These are phyloP conservation scores for Cordyceps cicadae DNA, from an alignment of 2,329 filamentous ascomycete genomes.

Conservation along the genomic window DNA sequence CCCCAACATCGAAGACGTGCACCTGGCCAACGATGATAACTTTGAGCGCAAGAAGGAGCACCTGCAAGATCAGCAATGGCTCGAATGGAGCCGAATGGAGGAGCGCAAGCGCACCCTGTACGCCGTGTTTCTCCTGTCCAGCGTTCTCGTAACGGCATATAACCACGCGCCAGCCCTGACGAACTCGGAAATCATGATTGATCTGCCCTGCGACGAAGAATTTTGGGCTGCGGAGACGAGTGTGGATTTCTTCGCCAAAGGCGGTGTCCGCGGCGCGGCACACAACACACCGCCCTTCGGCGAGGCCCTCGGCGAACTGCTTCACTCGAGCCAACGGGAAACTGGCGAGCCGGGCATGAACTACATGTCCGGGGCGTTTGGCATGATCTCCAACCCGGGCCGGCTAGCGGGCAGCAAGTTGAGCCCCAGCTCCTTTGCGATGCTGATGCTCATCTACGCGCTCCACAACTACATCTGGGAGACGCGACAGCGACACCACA, in stretches of 20 bases:
- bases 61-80: conserved; percentile 62
- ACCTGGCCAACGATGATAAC: conserved; percentile 49
- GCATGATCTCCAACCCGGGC: conserved; percentile 21
- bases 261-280: conserved; percentile 60
- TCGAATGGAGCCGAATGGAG: conserved; percentile 79
- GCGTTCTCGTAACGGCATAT: conserved; percentile 82
- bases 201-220: conserved; percentile 88
- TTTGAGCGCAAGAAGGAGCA: conserved; percentile 41
- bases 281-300: conserved; percentile 72
- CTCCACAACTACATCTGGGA: conserved; percentile 99
- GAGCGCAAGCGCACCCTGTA: conserved; percentile 91
- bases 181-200: conserved; percentile 85
- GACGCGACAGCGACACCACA: conserved; percentile 81
- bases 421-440: conserved; percentile 83
- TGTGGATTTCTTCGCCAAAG: conserved; percentile 71
- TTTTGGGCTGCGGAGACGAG: conserved; percentile 78
- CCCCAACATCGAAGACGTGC: conserved; percentile 43
- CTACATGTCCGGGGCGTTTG: conserved; percentile 26
- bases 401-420: conserved; percentile 55
- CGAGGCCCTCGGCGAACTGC: conserved; percentile 67
- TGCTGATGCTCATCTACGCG: conserved; percentile 83
- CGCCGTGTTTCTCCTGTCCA: conserved; percentile 84
- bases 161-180: conserved; percentile 86
- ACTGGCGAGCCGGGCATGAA: conserved; percentile 33
- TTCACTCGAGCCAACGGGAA: conserved; percentile 64